Evolutionary conservation across 495 filamentous ascomycete genomes (phyloP).

Genomic region (Barbatosphaeria neglecta): DNA sequence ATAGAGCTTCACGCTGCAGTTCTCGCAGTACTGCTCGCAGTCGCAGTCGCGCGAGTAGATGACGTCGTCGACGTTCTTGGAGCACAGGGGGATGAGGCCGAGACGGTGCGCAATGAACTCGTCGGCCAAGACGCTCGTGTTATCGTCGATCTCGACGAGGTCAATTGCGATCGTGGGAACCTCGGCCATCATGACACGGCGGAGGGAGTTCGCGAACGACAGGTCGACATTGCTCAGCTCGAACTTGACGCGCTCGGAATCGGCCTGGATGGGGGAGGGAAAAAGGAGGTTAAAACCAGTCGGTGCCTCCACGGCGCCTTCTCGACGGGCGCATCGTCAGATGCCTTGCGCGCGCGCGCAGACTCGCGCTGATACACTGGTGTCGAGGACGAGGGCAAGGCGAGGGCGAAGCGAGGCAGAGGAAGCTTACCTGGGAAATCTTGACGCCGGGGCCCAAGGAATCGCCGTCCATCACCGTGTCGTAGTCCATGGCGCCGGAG

Average conservation of each 20-base stretch:
- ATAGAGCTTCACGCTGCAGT: constrained; percentile 72
- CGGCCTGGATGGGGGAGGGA: constrained; percentile 47
- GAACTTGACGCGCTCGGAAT: constrained; percentile 64
- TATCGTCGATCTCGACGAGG: constrained; percentile 80
- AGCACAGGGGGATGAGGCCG: constrained; percentile 79
- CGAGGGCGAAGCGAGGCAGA: background rate
- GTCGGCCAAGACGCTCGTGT: constrained; percentile 89
- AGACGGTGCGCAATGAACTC: constrained; percentile 92
- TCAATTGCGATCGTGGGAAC: constrained; percentile 93
- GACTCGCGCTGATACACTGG: no score
- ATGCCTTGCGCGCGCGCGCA: no score
- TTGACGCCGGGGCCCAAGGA: constrained; percentile 56
- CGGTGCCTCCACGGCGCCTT: no score
- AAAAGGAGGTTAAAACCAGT: no score
- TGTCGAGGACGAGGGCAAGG: background rate
- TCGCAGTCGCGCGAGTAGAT: constrained; percentile 91
- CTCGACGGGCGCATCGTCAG: no score
- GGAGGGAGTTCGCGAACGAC: constrained; percentile 87
- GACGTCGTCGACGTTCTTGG: constrained; percentile 69
- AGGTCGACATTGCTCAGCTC: constrained; percentile 69
- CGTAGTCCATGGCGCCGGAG: constrained; percentile 48
- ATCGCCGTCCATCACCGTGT: constrained; percentile 52
- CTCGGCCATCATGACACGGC: constrained; percentile 85
- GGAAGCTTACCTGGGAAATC: constrained; percentile 49
- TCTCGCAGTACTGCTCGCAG: constrained; percentile 84